Conservation (phyloP, 192 early-diverging fungal genomes). For the Mortierella claussenii region DNA sequence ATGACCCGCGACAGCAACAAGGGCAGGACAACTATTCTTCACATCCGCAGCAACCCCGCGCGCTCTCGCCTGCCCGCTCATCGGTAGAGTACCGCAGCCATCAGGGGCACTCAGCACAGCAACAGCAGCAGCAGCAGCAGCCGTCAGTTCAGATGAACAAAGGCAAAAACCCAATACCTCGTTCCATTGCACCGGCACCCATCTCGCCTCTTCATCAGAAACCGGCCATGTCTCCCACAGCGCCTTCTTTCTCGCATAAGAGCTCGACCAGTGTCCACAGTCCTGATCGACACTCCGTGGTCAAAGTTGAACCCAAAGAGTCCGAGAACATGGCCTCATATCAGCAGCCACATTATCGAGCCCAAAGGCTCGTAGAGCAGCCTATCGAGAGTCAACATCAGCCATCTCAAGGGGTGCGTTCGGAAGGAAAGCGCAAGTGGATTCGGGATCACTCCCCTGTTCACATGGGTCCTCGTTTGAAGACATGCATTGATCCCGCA, state of each 20-base stretch:
- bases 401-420: not conserved
- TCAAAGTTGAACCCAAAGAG: conserved; percentile 36
- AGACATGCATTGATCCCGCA: not conserved
- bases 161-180: conserved; percentile 10
- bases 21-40: too few species aligned
- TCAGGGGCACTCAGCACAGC: not conserved
- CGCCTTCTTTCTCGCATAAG: not conserved
- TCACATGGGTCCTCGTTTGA: conserved; percentile 1
- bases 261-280: not conserved
- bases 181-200: conserved; percentile 44
- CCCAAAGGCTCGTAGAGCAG: too few species aligned
- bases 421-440: conserved; percentile 33
- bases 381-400: too few species aligned
- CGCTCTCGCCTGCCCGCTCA: not conserved
- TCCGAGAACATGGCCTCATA: not conserved
- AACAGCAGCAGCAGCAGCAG: conserved; percentile 7
- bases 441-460: conserved; percentile 20
- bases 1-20: not conserved
- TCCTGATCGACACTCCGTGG: not conserved
- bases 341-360: conserved; percentile 1
- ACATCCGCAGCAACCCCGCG: not conserved
- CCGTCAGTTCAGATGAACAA: conserved; percentile 5
- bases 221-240: not conserved
- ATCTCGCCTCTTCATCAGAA: conserved; percentile 6
- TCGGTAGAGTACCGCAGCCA: not conserved